A percentile compares a stretch with the other conserved stretches of the same genome.
Evolutionary conservation across 176 grass and related monocot genomes (phyloP).

Genomic region (Juncus inflexus): DNA sequence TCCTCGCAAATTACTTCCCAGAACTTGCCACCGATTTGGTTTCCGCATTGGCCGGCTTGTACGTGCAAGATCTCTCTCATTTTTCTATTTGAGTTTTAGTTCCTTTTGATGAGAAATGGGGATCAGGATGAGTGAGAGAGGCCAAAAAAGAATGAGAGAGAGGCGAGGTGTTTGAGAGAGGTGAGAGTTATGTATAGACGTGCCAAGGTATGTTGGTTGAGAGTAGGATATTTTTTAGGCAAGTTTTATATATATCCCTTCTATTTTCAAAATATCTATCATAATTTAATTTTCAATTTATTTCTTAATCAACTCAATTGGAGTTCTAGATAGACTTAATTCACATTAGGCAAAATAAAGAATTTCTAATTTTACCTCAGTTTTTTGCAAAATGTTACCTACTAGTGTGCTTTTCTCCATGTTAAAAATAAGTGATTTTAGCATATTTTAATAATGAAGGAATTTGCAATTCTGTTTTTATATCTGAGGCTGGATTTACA

Average conservation of each 20-base stretch:
- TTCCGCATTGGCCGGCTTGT: conserved; percentile 78
- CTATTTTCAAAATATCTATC: too few relatives aligned
- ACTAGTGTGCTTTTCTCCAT: too few relatives aligned
- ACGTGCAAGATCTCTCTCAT: conserved; percentile 96
- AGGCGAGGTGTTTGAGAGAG: conserved; percentile 11
- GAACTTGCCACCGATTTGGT: conserved; percentile 88
- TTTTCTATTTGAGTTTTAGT: conserved; percentile 12
- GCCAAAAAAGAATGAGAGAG: conserved; percentile 24
- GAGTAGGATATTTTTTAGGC: conserved; percentile 16
- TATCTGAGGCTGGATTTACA: too few relatives aligned
- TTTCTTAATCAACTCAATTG: too few relatives aligned
- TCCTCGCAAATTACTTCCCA: conserved; percentile 89
- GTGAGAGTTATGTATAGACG: conserved; percentile 22
- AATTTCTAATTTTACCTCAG: too few relatives aligned
- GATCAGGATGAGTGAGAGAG: conserved; percentile 13
- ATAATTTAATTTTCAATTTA: too few relatives aligned
- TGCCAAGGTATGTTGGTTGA: conserved; percentile 13
- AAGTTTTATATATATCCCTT: neutral
- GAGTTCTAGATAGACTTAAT: too few relatives aligned
- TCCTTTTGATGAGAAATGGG: neutral
- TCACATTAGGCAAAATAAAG: too few relatives aligned
- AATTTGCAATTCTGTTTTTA: too few relatives aligned
- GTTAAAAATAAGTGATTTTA: too few relatives aligned
- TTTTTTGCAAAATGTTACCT: too few relatives aligned
- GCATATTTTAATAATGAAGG: too few relatives aligned